These are phyloP conservation scores for Tetrapisispora nanseiensis DNA, from an alignment of 805 yeast genomes.

Conservation along the genomic window DNA sequence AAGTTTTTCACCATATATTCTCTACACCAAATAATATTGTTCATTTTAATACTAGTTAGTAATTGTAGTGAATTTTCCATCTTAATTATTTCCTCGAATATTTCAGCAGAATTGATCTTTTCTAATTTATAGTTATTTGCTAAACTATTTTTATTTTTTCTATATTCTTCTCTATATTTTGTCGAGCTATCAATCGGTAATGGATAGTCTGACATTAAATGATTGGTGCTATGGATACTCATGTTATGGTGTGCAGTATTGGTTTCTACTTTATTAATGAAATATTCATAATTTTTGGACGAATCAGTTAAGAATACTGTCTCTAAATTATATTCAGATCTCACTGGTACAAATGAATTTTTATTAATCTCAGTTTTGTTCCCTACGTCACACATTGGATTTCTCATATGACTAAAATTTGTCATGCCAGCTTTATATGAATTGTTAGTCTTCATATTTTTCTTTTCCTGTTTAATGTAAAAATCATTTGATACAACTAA, in stretches of 20 bases:
- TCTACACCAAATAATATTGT: conserved; percentile 26
- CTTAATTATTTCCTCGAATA: conserved; percentile 9
- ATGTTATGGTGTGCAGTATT: not conserved
- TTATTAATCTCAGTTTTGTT: not conserved
- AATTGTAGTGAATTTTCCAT: not conserved
- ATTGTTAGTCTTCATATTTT: not conserved
- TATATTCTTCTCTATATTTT: conserved; percentile 13
- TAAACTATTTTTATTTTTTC: conserved; percentile 1
- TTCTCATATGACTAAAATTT: not conserved
- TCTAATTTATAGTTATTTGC: not conserved
- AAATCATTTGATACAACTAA: conserved; percentile 62
- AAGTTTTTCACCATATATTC: conserved; percentile 22
- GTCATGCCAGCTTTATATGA: not conserved
- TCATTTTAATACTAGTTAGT: conserved; percentile 14
- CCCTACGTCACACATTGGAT: not conserved
- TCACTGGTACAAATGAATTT: not conserved
- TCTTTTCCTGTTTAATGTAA: conserved; percentile 20
- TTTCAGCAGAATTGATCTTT: conserved; percentile 14
- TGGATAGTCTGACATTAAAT: conserved; percentile 9
- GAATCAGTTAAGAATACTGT: conserved; percentile 25
- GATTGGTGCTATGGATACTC: conserved; percentile 2
- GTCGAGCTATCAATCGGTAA: conserved; percentile 19
- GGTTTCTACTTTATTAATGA: conserved; percentile 1
- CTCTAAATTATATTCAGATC: conserved; percentile 13
- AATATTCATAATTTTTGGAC: conserved; percentile 17